phyloP scores from a whole-genome alignment of 768 basidiomycete species.

The Serendipita sp. region DNA sequence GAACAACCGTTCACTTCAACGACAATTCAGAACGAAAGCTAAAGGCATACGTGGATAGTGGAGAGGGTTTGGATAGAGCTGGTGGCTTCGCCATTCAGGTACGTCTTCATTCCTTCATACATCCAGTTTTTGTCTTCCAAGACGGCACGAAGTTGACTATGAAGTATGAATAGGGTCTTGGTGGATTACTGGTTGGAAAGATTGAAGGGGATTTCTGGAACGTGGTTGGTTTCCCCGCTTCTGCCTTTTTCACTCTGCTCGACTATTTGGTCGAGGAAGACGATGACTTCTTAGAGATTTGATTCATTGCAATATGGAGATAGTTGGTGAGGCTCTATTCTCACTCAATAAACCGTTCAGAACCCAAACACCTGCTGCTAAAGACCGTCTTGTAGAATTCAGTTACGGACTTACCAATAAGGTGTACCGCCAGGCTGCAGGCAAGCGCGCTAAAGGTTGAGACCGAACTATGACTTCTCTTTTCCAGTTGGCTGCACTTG shows the following conservation, averaged over 20 bases:
- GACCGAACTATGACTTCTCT: too few species aligned
- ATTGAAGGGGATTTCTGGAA: constrained; percentile 85
- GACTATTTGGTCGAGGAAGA: constrained; percentile 61
- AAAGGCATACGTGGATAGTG: constrained; percentile 67
- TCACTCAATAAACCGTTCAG: too few species aligned
- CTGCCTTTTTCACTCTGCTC: constrained; percentile 64
- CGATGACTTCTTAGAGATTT: constrained; percentile 40
- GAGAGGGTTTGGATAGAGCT: constrained; percentile 75
- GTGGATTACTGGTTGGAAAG: constrained; percentile 64
- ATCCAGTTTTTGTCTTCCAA: neutral
- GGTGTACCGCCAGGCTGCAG: too few species aligned
- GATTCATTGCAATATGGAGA: neutral
- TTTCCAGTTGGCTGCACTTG: too few species aligned
- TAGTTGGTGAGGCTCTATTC: too few species aligned
- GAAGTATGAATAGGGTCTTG: constrained; percentile 40
- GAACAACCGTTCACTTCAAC: constrained; percentile 31
- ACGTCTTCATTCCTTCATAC: constrained; percentile 10
- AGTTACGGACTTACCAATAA: neutral
- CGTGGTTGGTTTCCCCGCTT: constrained; percentile 81
- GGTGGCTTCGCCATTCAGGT: constrained; percentile 94
- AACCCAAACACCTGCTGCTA: too few species aligned
- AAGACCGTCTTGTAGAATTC: neutral
- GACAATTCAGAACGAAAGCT: constrained; percentile 44
- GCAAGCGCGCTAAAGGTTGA: too few species aligned
- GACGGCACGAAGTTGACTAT: neutral